Base-by-base conservation (phyloP, 192 early-diverging fungal species). In the Podila minutissima region DNA sequence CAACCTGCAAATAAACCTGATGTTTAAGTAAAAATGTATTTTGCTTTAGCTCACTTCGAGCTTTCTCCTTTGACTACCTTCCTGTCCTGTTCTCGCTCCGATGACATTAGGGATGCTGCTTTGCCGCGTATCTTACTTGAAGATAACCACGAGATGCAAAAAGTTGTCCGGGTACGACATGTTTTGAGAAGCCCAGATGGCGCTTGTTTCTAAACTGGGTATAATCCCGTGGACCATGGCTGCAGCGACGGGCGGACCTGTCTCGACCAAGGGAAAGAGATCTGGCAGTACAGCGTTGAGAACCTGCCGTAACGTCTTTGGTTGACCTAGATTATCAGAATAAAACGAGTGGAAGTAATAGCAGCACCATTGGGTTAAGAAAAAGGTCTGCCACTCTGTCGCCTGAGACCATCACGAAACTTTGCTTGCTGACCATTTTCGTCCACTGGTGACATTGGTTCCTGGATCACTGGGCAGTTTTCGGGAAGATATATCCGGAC, bases 101-200 rank as follows among this genome's bases (percentile, higher is more conserved):
- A 10, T 24, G 50, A 46, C 26, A 49, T 29, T 15, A 17, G 28
- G 26, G 26, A 31, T 19, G 24, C 10, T 66, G 2, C 31, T 62
- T 32, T 48, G 20, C 11, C 6, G 0, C 26, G 3, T 61, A 0
- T 35, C 50, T 78, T 41, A 76, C 22, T 76, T 76, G 62, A 70
- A 62, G 50, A 79, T 79, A 9, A 79, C 64, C 28, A 94, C 93
- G 69, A 96, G 76, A 75, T 96, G 95, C 68, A 96, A 77, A 81
- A 96, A 96, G 77, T 91, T 92, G 83, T 96, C 95, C 8, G 92
- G 88, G 78, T 93, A 94, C 26, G 89, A 89, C 48, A 93, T 82
- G 74, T 94, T 92, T 33, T 90, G 86, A 41, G 90, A 89, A 24
- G 94, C 89, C 94, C 94, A 95, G 41, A 87, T 62, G 28, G 94